Percentiles rank a stretch among this genome's conserved stretches.
Evolutionary conservation across 805 yeast genomes (phyloP).

Genomic region (Pichia manshurica): DNA sequence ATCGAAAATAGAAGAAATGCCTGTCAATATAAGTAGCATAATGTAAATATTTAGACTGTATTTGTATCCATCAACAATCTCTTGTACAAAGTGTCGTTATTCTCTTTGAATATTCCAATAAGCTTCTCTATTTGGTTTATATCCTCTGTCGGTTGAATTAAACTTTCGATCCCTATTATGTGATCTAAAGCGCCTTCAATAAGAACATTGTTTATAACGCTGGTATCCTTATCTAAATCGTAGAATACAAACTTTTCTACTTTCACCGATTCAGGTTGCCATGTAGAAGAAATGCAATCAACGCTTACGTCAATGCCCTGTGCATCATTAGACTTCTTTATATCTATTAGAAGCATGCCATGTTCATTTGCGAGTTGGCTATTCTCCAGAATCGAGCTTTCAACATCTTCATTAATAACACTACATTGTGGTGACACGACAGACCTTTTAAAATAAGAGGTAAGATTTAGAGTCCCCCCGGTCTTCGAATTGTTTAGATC

Average conservation of each 20-base stretch:
- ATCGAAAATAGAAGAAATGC: conserved; percentile 91
- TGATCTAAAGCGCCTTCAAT: conserved; percentile 4
- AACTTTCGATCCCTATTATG: neutral
- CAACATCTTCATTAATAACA: conserved; percentile 1
- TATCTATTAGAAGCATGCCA: neutral
- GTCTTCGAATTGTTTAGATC: neutral
- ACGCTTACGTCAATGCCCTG: neutral
- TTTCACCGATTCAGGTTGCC: conserved; percentile 11
- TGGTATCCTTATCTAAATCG: conserved; percentile 7
- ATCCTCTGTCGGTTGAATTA: neutral
- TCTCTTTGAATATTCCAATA: conserved; percentile 5
- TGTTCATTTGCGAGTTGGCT: neutral
- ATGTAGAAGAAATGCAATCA: conserved; percentile 11
- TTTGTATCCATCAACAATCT: neutral
- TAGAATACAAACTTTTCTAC: conserved; percentile 12
- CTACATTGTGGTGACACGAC: conserved; percentile 1
- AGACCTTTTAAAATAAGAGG: neutral
- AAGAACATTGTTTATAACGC: conserved; percentile 2
- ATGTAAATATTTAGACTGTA: conserved; percentile 11
- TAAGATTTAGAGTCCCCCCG: too few species aligned
- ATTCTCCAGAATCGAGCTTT: conserved; percentile 6
- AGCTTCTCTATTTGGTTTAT: neutral
- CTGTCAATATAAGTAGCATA: conserved; percentile 38
- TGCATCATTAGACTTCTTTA: neutral
- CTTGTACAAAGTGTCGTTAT: conserved; percentile 4